Percentiles rank a stretch among this genome's conserved stretches.
These are phyloP conservation scores for Friedmanniomyces endolithicus DNA, from an alignment of 495 filamentous ascomycete species.

Conservation along the genomic window DNA sequence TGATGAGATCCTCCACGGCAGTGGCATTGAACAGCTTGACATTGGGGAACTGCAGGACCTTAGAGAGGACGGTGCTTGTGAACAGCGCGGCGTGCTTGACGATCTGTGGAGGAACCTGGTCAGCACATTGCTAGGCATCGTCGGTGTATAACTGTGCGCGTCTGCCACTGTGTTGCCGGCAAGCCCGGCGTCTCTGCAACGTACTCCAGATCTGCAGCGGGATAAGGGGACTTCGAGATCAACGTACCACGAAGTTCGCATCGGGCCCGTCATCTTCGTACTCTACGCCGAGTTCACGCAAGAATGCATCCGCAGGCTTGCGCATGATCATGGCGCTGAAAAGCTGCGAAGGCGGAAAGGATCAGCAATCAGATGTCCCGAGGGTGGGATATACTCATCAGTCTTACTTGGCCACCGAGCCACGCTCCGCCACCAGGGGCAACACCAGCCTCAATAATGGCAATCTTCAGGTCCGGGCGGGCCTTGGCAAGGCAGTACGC, in stretches of 20 bases:
- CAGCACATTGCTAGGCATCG: conserved; percentile 50
- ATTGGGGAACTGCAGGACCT: conserved; percentile 71
- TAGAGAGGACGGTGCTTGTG: conserved; percentile 70
- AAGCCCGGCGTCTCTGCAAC: too few species aligned
- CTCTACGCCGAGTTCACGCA: conserved; percentile 66
- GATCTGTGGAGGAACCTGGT: conserved; percentile 22
- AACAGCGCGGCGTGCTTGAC: conserved; percentile 90
- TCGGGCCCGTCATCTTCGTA: conserved; percentile 63
- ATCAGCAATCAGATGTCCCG: too few species aligned
- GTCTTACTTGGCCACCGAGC: conserved; percentile 84
- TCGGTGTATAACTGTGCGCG: neutral
- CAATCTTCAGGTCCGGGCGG: conserved; percentile 81
- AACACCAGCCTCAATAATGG: conserved; percentile 77
- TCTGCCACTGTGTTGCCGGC: too few species aligned
- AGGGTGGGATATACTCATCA: too few species aligned
- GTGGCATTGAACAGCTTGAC: conserved; percentile 95
- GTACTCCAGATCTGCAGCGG: neutral
- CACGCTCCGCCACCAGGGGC: conserved; percentile 80
- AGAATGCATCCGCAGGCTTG: conserved; percentile 75
- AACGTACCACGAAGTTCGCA: conserved; percentile 9
- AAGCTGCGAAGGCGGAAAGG: too few species aligned
- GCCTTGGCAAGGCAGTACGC: conserved; percentile 74
- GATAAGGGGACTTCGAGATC: neutral
- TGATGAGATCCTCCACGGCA: conserved; percentile 80
- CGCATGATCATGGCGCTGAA: conserved; percentile 92